Evolutionary conservation across 257 asterid species (phyloP), one percentile per base, ranked within the genome.

Genomic region (Solanum virginianum): DNA sequence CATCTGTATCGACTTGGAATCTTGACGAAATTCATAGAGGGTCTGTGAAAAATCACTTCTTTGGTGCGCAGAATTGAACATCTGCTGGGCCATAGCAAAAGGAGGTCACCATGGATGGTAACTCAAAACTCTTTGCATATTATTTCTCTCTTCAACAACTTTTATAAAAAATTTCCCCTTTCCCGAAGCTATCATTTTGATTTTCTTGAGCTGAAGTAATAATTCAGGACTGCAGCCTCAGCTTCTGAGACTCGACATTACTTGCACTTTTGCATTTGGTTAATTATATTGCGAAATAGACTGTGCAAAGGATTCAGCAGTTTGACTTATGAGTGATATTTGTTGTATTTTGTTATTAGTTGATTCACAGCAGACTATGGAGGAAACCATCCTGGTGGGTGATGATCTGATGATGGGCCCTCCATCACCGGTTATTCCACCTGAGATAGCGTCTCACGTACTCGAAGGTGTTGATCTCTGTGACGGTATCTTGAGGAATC

Each of bases 321-420:
- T 14, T 60, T 66, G 75, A 54, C 39, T 74, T 71, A 26, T 49
- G 43, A 16, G 32, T 55, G 9, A 70, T 36, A 17, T 68, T 75
- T 82, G 63, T 39, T 83, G 11, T 26, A 39, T 47, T 87, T 72
- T 84, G 69, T 59, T 39, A 43, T 85, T 80, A 95, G 98, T 95
- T 20, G 99, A 97, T 90, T 91, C 99, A 32, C 92, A 95, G 92
- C 97, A 92, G 65, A 87, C 92, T 17, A 93, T 95, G 98, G 99
- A 97, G 94, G 99, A 97, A 88, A 97, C 97, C 62, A 93, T 95
- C 85, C 90, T 97, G 89, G 98, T 97, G 89, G 99, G 98, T 83
- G 98, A 97, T 92, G 98, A 97, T 90, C 92, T 97, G 86, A 97
- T 97, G 99, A 89, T 89, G 94, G 98, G 98, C 20, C 99, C 95